A percentile compares a stretch with the other conserved stretches of the same genome.
Conservation (phyloP, 192 early-diverging fungal species). For the Coemansia biformis region DNA sequence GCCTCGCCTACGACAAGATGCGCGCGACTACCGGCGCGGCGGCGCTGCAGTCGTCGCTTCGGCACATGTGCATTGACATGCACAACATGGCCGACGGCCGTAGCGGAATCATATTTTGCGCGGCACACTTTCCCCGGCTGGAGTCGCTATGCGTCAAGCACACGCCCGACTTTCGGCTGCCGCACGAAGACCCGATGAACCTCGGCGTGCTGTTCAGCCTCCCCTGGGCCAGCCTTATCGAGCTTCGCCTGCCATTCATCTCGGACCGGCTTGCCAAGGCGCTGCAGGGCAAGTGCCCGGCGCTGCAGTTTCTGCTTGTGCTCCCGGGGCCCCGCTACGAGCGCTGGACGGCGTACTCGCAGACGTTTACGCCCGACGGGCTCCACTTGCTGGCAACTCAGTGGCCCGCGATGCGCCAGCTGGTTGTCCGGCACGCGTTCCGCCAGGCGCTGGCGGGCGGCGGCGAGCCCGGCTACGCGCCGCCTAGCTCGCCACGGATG, state of each 20-base stretch:
- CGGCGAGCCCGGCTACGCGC: not conserved
- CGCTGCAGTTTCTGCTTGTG: conserved; percentile 29
- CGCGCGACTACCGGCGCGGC: conserved; percentile 26
- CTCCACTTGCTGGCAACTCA: conserved; percentile 29
- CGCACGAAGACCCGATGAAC: conserved; percentile 20
- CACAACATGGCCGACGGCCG: conserved; percentile 33
- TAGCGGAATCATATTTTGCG: conserved; percentile 33
- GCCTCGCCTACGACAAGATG: conserved; percentile 34
- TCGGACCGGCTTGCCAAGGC: conserved; percentile 22
- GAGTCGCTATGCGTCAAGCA: conserved; percentile 35
- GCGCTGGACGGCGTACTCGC: conserved; percentile 42
- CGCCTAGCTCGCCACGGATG: conserved; percentile 7
- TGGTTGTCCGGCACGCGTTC: conserved; percentile 34
- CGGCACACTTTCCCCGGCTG: conserved; percentile 38
- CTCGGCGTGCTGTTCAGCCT: conserved; percentile 42
- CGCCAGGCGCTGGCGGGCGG: conserved; percentile 11
- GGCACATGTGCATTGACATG: conserved; percentile 27
- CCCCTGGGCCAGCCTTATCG: conserved; percentile 30
- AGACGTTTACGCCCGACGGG: conserved; percentile 28
- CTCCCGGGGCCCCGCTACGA: conserved; percentile 43
- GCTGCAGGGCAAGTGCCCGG: conserved; percentile 40
- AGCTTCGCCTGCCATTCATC: conserved; percentile 41
- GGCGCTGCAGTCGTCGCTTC: conserved; percentile 43
- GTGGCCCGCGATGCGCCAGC: conserved; percentile 38
- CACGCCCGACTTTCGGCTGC: conserved; percentile 36